Conservation (phyloP, 2,329 filamentous ascomycete genomes). For the Aspergillus sp. region DNA sequence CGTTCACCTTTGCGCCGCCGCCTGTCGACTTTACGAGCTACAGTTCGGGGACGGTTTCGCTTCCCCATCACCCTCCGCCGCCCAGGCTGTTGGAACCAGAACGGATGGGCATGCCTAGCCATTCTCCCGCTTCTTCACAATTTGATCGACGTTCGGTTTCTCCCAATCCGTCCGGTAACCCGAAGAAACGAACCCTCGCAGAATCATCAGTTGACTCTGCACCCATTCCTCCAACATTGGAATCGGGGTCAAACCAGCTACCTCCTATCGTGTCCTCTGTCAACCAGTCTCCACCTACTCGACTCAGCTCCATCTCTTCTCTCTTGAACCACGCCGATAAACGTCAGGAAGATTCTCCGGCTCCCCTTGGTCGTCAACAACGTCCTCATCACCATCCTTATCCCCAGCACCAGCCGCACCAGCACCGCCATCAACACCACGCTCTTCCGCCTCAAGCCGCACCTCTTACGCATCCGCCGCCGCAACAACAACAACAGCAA, state of each 20-base stretch:
- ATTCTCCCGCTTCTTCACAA: slow-evolving; percentile 22
- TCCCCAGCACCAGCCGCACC: slow-evolving; percentile 15
- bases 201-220: slow-evolving; percentile 23
- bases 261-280: slow-evolving; percentile 33
- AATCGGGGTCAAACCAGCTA: slow-evolving; percentile 31
- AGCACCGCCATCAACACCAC: slow-evolving; percentile 16
- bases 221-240: slow-evolving; percentile 23
- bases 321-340: slow-evolving; percentile 58
- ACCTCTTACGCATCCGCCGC: slow-evolving; percentile 13
- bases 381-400: slow-evolving; percentile 21
- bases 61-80: slow-evolving; percentile 25
- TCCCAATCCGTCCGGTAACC: slow-evolving; percentile 20
- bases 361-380: slow-evolving; percentile 24
- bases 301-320: slow-evolving; percentile 68
- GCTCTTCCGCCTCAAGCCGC: slow-evolving; percentile 15
- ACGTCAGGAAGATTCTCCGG: slow-evolving; percentile 36
- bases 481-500: background rate
- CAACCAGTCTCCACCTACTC: slow-evolving; percentile 43
- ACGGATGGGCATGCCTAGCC: slow-evolving; percentile 16
- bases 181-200: slow-evolving; percentile 32
- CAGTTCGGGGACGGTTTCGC: slow-evolving; percentile 25
- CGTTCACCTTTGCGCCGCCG: slow-evolving; percentile 34
- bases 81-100: slow-evolving; percentile 27
- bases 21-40: slow-evolving; percentile 47
- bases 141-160: slow-evolving; percentile 27